Conservation (phyloP, 352 stramenopile species). For the Globisporangium alternatum region DNA sequence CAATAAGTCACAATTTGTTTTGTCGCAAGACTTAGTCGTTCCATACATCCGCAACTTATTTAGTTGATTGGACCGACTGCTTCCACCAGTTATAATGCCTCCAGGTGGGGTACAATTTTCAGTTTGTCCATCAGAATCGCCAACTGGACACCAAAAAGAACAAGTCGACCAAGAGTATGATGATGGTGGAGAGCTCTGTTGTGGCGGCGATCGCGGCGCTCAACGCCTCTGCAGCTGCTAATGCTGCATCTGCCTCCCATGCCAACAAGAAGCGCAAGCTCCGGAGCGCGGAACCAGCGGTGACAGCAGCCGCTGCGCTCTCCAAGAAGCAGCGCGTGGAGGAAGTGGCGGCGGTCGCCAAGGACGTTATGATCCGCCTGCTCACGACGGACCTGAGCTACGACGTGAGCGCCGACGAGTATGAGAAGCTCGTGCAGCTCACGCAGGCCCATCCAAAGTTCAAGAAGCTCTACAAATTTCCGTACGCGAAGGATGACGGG, state of each 20-base stretch:
- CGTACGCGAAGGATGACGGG: constrained; percentile 23
- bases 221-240: not conserved
- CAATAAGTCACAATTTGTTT: too few species aligned
- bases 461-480: constrained; percentile 56
- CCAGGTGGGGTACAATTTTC: not conserved
- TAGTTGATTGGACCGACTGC: not conserved
- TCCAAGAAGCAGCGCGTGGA: constrained; percentile 68
- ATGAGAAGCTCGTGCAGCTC: constrained; percentile 64
- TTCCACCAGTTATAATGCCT: too few species aligned
- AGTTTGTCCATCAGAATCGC: not conserved
- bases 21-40: too few species aligned
- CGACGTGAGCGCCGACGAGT: constrained; percentile 53
- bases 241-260: not conserved
- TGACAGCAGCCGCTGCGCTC: not conserved
- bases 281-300: not conserved
- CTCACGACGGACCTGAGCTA: constrained; percentile 59
- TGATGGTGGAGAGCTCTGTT: constrained; percentile 4
- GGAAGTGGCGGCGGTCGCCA: constrained; percentile 53
- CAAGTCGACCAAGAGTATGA: not conserved
- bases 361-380: constrained; percentile 69
- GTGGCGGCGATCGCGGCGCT: constrained; percentile 3
- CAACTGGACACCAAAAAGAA: not conserved
- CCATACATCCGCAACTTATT: too few species aligned
- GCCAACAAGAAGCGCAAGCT: constrained; percentile 15
- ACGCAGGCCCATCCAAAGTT: constrained; percentile 62